These are phyloP conservation scores for Cordyceps cicadae DNA, from an alignment of 2,329 filamentous ascomycete species.

Conservation along the genomic window DNA sequence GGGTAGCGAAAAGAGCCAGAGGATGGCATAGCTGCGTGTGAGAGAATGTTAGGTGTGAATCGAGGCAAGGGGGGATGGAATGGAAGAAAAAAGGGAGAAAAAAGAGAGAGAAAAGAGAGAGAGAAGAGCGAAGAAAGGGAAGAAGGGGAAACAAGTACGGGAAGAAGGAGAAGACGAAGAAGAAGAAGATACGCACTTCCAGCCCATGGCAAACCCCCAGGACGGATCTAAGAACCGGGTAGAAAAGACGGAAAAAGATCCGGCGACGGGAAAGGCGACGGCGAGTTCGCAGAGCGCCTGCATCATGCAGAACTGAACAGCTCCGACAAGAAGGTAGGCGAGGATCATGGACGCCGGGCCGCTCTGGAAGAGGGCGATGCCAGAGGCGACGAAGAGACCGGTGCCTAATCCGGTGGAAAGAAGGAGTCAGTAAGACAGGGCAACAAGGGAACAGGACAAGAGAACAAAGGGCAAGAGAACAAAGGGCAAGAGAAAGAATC, in stretches of 20 bases:
- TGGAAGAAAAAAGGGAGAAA: background rate
- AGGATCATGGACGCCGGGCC: constrained; percentile 65
- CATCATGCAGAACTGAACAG: constrained; percentile 77
- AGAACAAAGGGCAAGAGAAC: too few species aligned
- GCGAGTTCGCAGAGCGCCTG: constrained; percentile 80
- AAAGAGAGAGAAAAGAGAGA: background rate
- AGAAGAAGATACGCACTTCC: constrained; percentile 50
- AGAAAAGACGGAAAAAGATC: constrained; percentile 77
- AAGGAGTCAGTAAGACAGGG: too few species aligned
- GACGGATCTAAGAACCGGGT: constrained; percentile 79
- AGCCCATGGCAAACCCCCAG: constrained; percentile 86
- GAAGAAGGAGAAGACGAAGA: too few species aligned
- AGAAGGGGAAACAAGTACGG: too few species aligned
- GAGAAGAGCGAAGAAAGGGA: too few species aligned
- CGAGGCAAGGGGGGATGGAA: background rate
- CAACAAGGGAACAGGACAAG: too few species aligned
- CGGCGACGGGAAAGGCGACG: constrained; percentile 73
- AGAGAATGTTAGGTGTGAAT: background rate
- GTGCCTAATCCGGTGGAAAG: constrained; percentile 40
- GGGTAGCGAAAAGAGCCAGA: constrained; percentile 70
- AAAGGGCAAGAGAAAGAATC: too few species aligned
- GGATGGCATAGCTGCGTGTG: constrained; percentile 57
- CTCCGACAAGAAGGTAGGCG: constrained; percentile 61
- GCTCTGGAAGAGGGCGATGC: constrained; percentile 55
- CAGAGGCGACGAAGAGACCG: constrained; percentile 72